A percentile compares a stretch with the other conserved stretches of the same genome.
Conservation (phyloP, 139 green algal genomes). For the Coelastrella sp. region DNA sequence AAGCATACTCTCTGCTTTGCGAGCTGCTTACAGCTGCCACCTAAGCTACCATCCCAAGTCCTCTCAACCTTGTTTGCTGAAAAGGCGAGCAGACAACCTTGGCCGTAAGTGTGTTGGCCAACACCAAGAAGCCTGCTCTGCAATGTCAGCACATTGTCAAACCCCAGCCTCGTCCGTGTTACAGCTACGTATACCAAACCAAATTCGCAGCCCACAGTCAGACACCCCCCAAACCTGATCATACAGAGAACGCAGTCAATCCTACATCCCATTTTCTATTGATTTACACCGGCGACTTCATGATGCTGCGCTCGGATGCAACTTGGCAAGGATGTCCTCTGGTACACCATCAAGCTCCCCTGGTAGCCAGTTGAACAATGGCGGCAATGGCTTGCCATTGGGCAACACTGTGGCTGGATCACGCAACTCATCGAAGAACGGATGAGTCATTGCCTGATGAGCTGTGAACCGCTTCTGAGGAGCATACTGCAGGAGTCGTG, state of each 20-base stretch:
- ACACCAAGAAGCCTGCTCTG: no score
- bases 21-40: no score
- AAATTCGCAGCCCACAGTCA: no score
- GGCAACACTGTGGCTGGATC: constrained; percentile 84
- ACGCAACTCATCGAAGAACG: constrained; percentile 97
- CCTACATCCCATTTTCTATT: background rate
- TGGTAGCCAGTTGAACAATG: constrained; percentile 93
- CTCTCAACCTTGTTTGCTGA: no score
- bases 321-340: constrained; percentile 67
- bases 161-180: no score
- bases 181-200: no score
- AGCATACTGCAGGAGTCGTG: constrained; percentile 94
- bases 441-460: constrained; percentile 86
- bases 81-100: no score
- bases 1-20: no score
- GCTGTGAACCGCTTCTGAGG: constrained; percentile 81
- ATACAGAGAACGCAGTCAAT: background rate
- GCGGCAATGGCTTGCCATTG: constrained; percentile 88
- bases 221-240: no score
- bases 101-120: no score
- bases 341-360: constrained; percentile 83
- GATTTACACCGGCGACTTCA: background rate
- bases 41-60: no score
- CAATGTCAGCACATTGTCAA: no score
- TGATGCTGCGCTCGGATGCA: constrained; percentile 49